Evolutionary conservation across 2,329 filamentous ascomycete genomes (phyloP).

Genomic region (Claviceps purpurea): DNA sequence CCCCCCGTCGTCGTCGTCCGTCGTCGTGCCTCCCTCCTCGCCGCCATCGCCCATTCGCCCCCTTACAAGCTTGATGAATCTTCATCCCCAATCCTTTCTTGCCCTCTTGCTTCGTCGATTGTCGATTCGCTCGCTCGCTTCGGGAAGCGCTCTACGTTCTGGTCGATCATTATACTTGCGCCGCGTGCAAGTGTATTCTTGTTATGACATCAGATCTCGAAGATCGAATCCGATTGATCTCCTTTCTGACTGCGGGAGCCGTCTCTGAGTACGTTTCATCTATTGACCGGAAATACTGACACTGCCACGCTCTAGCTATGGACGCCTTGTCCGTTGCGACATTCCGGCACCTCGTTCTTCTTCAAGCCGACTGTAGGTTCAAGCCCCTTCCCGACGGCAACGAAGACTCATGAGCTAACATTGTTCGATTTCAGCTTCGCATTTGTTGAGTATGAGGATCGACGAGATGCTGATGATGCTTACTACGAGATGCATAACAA

Average conservation of each 20-base stretch:
- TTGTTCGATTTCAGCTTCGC: constrained; percentile 52
- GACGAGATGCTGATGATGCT: constrained; percentile 94
- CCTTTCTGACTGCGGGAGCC: neutral
- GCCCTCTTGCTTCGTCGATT: constrained; percentile 11
- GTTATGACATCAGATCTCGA: constrained; percentile 6
- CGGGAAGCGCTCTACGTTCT: constrained; percentile 14
- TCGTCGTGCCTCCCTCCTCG: constrained; percentile 12
- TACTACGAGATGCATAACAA: constrained; percentile 99
- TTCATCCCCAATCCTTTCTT: constrained; percentile 8
- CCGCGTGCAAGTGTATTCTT: constrained; percentile 8
- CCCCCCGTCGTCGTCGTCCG: constrained; percentile 7
- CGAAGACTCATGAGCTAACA: constrained; percentile 2
- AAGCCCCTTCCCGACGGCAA: neutral
- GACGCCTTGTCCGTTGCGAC: constrained; percentile 93
- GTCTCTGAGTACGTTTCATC: constrained; percentile 2
- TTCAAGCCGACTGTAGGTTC: constrained; percentile 82
- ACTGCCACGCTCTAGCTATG: constrained; percentile 55
- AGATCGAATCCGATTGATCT: constrained; percentile 1
- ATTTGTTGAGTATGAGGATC: constrained; percentile 98
- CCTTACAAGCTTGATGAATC: neutral
- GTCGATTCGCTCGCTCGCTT: constrained; percentile 16
- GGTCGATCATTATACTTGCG: constrained; percentile 12
- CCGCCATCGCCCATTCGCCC: constrained; percentile 4
- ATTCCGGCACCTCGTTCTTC: constrained; percentile 93
- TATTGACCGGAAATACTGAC: constrained; percentile 5